Conservation (phyloP, 2,329 filamentous ascomycete genomes). For the Neoarthrinium moseri region DNA sequence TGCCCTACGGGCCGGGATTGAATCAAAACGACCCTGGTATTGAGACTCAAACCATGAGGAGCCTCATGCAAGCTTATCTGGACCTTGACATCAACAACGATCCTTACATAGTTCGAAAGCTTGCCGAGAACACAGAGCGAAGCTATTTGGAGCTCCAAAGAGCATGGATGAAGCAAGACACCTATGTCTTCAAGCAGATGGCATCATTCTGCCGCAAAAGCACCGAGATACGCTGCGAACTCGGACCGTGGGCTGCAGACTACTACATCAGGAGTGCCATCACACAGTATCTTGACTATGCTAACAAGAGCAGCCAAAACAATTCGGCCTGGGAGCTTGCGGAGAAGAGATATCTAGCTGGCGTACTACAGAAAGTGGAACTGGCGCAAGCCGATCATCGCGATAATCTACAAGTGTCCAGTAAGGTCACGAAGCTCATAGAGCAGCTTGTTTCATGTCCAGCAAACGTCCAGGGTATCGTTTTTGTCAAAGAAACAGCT, state of each 20-base stretch:
- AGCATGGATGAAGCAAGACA: constrained; percentile 43
- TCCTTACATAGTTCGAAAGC: constrained; percentile 54
- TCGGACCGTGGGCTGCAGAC: constrained; percentile 70
- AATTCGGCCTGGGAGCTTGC: constrained; percentile 42
- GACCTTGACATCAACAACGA: constrained; percentile 58
- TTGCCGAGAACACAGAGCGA: constrained; percentile 37
- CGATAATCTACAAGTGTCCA: constrained; percentile 39
- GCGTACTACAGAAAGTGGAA: constrained; percentile 40
- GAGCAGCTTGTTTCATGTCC: constrained; percentile 43
- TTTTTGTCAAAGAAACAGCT: constrained; percentile 66
- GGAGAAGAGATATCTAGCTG: constrained; percentile 56
- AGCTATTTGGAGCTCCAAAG: constrained; percentile 36
- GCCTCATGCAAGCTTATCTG: constrained; percentile 38
- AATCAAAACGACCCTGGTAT: background rate
- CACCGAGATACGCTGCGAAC: constrained; percentile 48
- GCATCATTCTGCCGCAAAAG: constrained; percentile 51
- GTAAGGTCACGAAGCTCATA: constrained; percentile 59
- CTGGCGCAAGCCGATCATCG: constrained; percentile 13
- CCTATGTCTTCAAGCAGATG: constrained; percentile 55
- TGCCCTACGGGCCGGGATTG: constrained; percentile 27
- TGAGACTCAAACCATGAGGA: constrained; percentile 36
- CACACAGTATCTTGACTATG: constrained; percentile 25
- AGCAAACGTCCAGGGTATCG: constrained; percentile 52
- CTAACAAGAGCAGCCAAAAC: constrained; percentile 21
- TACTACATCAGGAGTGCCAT: constrained; percentile 58